These are phyloP conservation scores for Pistacia atlantica DNA, from an alignment of 345 rosid species.

Conservation along the genomic window DNA sequence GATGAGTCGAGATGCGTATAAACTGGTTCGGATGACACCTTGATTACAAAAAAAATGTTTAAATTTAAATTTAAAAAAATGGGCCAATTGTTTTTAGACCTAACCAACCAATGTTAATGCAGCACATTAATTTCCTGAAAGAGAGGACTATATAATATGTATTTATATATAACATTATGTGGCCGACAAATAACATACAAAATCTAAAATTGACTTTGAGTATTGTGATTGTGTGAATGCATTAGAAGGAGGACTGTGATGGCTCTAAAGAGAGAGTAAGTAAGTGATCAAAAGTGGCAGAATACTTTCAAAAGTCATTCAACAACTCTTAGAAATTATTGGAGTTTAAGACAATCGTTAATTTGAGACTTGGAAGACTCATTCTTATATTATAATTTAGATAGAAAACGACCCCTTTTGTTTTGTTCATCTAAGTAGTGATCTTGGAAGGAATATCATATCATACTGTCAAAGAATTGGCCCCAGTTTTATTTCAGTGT, in stretches of 20 bases:
- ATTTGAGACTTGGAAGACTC: conserved; percentile 27
- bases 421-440: not conserved
- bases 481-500: not conserved
- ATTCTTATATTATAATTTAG: not conserved
- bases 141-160: not conserved
- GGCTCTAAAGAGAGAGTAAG: not conserved
- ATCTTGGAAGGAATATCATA: not conserved
- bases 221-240: not conserved
- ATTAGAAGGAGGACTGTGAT: not conserved
- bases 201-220: not conserved
- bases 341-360: conserved; percentile 1
- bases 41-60: too few species aligned
- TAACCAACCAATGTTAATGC: conserved; percentile 18
- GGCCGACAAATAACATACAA: conserved; percentile 11
- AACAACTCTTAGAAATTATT: not conserved
- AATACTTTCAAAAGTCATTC: conserved; percentile 2
- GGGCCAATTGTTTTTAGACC: conserved; percentile 22
- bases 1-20: too few species aligned
- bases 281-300: not conserved
- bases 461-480: not conserved
- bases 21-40: too few species aligned
- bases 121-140: conserved; percentile 20
- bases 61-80: too few species aligned
- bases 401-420: not conserved
- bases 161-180: not conserved